Evolutionary conservation across 441 rosid genomes (phyloP).

Genomic region (Biscutella auriculata): DNA sequence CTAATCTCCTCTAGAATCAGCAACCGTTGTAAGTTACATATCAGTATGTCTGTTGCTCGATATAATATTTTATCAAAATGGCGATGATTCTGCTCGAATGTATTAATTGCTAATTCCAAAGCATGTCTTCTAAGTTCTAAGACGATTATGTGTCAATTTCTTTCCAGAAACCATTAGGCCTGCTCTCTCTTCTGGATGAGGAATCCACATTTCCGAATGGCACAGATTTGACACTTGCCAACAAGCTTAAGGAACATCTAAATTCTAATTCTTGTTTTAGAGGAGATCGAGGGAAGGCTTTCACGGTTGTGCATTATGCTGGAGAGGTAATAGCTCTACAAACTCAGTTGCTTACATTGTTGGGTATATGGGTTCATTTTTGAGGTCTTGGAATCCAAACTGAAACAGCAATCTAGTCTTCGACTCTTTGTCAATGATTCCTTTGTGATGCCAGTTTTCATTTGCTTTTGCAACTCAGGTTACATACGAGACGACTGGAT

Average conservation of each 20-base stretch:
- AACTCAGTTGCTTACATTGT: neutral
- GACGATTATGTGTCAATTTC: neutral
- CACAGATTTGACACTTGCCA: conserved; percentile 84
- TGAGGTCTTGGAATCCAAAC: neutral
- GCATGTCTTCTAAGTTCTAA: no score
- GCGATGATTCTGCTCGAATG: no score
- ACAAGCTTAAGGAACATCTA: conserved; percentile 89
- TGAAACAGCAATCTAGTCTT: conserved; percentile 1
- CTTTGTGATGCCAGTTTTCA: no score
- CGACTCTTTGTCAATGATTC: no score
- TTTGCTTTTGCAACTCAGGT: conserved; percentile 47
- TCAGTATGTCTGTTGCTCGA: no score
- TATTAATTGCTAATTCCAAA: no score
- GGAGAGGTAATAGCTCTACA: conserved; percentile 61
- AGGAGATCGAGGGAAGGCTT: conserved; percentile 76
- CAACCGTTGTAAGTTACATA: no score
- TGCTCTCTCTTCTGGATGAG: conserved; percentile 83
- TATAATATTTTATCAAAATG: no score
- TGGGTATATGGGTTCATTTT: neutral
- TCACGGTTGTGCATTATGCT: conserved; percentile 82
- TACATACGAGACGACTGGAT: conserved; percentile 83
- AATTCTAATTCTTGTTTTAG: conserved; percentile 61
- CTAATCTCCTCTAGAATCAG: no score
- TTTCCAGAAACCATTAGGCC: conserved; percentile 89
- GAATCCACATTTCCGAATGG: conserved; percentile 97